Evolutionary conservation across 257 asterid species (phyloP).

Genomic region (Ballota nigra): DNA sequence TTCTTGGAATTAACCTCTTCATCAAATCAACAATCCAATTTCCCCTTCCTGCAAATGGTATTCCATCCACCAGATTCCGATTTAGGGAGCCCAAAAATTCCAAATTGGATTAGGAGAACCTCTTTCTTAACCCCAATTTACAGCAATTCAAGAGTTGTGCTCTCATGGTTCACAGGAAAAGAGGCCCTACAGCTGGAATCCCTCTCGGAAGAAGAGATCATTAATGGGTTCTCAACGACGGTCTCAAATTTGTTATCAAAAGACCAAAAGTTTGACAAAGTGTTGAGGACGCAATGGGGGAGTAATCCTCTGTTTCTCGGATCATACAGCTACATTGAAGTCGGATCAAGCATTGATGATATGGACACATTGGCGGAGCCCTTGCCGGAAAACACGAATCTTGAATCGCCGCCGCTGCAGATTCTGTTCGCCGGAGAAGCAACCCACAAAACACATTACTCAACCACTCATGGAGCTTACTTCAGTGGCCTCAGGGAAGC

Average conservation of each 20-base stretch:
- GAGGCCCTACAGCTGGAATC: conserved; percentile 75
- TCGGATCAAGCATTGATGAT: conserved; percentile 79
- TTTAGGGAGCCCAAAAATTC: conserved; percentile 41
- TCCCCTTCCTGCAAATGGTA: conserved; percentile 69
- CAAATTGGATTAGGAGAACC: conserved; percentile 75
- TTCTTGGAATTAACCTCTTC: conserved; percentile 40
- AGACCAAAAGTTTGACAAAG: conserved; percentile 32
- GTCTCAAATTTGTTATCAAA: conserved; percentile 45
- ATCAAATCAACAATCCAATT: neutral
- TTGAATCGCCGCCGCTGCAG: conserved; percentile 45
- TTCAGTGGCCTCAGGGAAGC: conserved; percentile 93
- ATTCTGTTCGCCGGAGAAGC: conserved; percentile 92
- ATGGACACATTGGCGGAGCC: conserved; percentile 84
- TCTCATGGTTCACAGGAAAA: conserved; percentile 83
- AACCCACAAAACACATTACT: conserved; percentile 72
- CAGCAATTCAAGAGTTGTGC: conserved; percentile 41
- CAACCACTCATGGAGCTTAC: conserved; percentile 96
- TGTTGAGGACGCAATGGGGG: conserved; percentile 80
- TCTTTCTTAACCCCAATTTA: conserved; percentile 58
- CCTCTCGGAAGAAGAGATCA: conserved; percentile 55
- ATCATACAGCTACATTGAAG: conserved; percentile 78
- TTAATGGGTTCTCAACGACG: conserved; percentile 55
- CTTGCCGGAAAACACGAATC: neutral
- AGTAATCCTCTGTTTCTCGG: conserved; percentile 81
- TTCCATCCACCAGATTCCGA: conserved; percentile 47